Conservation (phyloP, 1,284 basidiomycete species). For the Trichosporon faecale region DNA sequence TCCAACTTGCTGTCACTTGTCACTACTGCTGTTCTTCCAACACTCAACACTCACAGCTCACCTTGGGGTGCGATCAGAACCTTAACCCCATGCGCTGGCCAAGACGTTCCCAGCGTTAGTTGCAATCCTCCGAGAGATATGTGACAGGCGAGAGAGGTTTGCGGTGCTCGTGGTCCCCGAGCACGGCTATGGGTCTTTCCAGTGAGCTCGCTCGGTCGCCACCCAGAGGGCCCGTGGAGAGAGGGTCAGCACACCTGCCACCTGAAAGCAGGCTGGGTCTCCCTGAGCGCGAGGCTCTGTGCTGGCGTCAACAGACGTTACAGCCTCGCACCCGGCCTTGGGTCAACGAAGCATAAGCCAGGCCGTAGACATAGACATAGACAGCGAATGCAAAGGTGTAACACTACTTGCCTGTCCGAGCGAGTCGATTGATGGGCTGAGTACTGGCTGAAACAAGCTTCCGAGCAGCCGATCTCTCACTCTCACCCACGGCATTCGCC, state of each 20-base stretch:
- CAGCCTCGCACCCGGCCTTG: neutral
- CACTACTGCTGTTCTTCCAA: neutral
- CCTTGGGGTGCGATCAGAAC: neutral
- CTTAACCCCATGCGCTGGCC: neutral
- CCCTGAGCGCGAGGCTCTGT: neutral
- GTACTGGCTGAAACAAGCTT: constrained; percentile 5
- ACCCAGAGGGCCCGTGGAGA: neutral
- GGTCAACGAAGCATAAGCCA: neutral
- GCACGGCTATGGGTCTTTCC: neutral
- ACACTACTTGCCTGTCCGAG: neutral
- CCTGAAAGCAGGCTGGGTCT: neutral
- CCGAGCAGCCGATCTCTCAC: constrained; percentile 4
- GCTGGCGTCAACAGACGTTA: neutral
- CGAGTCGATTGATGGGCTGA: neutral
- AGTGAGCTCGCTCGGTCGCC: neutral
- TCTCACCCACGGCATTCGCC: neutral
- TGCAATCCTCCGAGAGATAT: neutral
- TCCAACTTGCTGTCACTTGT: neutral
- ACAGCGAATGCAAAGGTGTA: neutral
- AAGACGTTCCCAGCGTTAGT: neutral
- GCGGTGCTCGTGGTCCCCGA: too few relatives aligned
- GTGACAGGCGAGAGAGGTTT: too few relatives aligned
- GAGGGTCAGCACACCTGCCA: neutral
- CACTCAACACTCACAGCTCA: neutral
- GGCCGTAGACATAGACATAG: neutral